Evolutionary conservation across 1,284 basidiomycete species (phyloP).

Genomic region (Ganoderma sp.): DNA sequence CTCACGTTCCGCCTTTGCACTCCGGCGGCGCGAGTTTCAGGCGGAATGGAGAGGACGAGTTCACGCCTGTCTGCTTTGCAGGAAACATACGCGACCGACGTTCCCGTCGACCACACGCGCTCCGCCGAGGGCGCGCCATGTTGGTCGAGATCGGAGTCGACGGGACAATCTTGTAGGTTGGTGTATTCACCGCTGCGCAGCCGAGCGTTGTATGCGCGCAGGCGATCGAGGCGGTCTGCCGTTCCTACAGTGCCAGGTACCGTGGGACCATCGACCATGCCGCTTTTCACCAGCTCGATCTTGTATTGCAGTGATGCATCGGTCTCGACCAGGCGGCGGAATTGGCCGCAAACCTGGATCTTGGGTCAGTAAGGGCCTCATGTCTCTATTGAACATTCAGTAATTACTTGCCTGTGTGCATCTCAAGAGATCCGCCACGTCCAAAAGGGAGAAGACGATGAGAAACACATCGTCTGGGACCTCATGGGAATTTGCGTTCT

Average conservation of each 20-base stretch:
- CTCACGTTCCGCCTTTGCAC: not conserved
- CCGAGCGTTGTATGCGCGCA: not conserved
- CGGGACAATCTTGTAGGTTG: not conserved
- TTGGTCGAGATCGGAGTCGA: not conserved
- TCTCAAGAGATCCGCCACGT: not conserved
- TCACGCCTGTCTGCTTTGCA: not conserved
- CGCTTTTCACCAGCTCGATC: not conserved
- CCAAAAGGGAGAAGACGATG: slow-evolving; percentile 5
- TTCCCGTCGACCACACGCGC: slow-evolving; percentile 3
- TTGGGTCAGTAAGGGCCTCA: not conserved
- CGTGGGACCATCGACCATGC: not conserved
- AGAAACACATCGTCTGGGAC: slow-evolving; percentile 2
- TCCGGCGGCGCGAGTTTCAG: not conserved
- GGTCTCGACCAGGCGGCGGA: not conserved
- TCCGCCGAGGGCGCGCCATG: not conserved
- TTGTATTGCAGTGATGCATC: not conserved
- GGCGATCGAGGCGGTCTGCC: not conserved
- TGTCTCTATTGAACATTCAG: not conserved
- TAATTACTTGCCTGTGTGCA: not conserved
- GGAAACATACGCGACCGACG: not conserved
- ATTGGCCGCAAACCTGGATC: not conserved
- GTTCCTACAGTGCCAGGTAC: not conserved
- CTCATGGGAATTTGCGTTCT: too few species aligned
- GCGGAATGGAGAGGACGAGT: not conserved
- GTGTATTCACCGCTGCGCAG: not conserved